Conservation (phyloP, 2,329 filamentous ascomycete genomes). For the Acephala macrosclerotiorum region DNA sequence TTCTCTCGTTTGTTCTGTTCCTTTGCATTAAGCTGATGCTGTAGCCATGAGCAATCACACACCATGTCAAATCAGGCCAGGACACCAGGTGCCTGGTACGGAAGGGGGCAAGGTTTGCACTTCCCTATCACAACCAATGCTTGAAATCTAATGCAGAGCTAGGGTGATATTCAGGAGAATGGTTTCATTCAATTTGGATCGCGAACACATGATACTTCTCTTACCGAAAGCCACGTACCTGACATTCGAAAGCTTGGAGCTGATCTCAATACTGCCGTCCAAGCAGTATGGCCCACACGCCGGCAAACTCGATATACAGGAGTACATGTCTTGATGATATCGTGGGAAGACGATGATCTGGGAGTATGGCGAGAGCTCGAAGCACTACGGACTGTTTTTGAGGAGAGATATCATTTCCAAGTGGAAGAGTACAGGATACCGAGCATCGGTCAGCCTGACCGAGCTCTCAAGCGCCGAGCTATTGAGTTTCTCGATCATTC, state of each 20-base stretch:
- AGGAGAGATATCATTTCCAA: constrained; percentile 16
- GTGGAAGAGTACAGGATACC: constrained; percentile 21
- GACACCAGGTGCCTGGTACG: background rate
- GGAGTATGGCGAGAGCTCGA: constrained; percentile 17
- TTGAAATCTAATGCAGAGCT: background rate
- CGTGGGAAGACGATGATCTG: constrained; percentile 26
- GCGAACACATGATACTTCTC: constrained; percentile 15
- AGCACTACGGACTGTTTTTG: constrained; percentile 16
- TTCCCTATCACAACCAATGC: background rate
- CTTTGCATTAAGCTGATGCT: background rate
- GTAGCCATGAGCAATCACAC: background rate
- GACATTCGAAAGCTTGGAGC: constrained; percentile 13
- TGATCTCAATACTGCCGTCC: constrained; percentile 18
- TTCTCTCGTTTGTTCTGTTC: background rate
- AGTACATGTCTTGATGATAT: constrained; percentile 22
- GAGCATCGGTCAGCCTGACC: constrained; percentile 5
- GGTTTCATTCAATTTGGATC: constrained; percentile 17
- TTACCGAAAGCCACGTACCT: constrained; percentile 10
- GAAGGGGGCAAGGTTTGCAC: background rate
- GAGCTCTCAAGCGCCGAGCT: constrained; percentile 15
- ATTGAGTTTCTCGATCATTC: constrained; percentile 4
- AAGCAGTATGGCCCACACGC: constrained; percentile 21
- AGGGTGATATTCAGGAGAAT: background rate
- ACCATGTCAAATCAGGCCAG: background rate
- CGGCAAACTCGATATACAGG: constrained; percentile 18